These are phyloP conservation scores for Backusella tarrabulga DNA, from an alignment of 192 early-diverging fungal genomes.

Conservation along the genomic window DNA sequence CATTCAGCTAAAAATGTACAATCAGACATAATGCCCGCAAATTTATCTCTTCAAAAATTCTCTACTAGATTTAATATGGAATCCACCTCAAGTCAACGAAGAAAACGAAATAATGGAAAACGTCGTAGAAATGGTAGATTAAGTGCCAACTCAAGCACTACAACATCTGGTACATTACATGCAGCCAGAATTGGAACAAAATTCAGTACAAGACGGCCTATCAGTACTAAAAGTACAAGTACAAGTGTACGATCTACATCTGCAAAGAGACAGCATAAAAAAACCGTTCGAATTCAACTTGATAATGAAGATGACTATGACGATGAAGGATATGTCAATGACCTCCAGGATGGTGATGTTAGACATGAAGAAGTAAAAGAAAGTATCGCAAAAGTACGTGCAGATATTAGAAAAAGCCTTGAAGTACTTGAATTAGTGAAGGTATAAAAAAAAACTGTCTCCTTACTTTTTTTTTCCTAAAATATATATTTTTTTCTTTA, in stretches of 20 bases:
- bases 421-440: conserved; percentile 31
- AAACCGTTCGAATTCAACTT: neutral
- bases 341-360: conserved; percentile 23
- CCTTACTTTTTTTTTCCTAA: neutral
- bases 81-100: neutral
- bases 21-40: neutral
- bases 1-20: conserved; percentile 3
- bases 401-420: conserved; percentile 36
- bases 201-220: neutral
- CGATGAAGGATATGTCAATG: conserved; percentile 19
- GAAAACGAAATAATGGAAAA: conserved; percentile 2
- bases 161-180: conserved; percentile 1
- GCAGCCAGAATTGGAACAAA: conserved; percentile 12
- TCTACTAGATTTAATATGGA: conserved; percentile 1
- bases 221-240: neutral
- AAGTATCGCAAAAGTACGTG: conserved; percentile 34
- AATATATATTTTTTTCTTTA: neutral
- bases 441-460: conserved; percentile 16
- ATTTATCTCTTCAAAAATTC: neutral
- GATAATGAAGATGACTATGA: conserved; percentile 15
- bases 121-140: conserved; percentile 10
- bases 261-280: conserved; percentile 2
- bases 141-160: conserved; percentile 11
- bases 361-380: conserved; percentile 31
- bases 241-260: neutral